Evolutionary conservation across 2,329 filamentous ascomycete genomes (phyloP).

Genomic region (Anisogramma anomala): DNA sequence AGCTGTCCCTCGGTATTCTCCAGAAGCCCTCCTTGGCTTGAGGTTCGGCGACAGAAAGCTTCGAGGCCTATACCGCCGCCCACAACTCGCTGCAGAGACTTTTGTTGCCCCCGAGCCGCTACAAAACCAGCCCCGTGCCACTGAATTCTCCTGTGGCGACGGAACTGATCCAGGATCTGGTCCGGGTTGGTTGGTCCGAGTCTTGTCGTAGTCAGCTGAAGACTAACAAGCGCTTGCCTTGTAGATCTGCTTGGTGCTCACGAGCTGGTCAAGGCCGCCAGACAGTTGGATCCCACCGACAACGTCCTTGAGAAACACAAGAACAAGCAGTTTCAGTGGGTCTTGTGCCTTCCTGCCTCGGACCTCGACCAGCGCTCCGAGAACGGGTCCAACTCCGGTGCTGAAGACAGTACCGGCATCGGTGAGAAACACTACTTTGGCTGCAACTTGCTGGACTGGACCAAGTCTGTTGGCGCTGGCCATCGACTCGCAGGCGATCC

Average conservation of each 20-base stretch:
- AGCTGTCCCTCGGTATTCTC: background rate
- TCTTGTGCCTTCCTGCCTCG: slow-evolving; percentile 29
- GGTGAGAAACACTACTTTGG: slow-evolving; percentile 15
- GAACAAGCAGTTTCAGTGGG: slow-evolving; percentile 39
- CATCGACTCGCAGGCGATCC: slow-evolving; percentile 16
- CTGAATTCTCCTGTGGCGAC: no score
- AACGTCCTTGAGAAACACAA: slow-evolving; percentile 31
- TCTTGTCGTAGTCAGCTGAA: background rate
- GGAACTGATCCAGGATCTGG: background rate
- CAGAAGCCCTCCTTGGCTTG: slow-evolving; percentile 1
- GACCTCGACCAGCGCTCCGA: slow-evolving; percentile 2
- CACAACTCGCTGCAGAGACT: slow-evolving; percentile 9
- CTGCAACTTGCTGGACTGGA: slow-evolving; percentile 35
- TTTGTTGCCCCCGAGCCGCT: slow-evolving; percentile 9
- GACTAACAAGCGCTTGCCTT: background rate
- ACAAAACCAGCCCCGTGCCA: no score
- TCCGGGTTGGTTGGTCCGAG: slow-evolving; percentile 1
- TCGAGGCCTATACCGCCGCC: slow-evolving; percentile 9
- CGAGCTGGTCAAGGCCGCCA: slow-evolving; percentile 12
- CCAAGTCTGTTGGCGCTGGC: slow-evolving; percentile 19
- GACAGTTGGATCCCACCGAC: slow-evolving; percentile 14
- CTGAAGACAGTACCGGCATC: background rate
- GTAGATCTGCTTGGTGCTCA: slow-evolving; percentile 9
- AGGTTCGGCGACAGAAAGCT: slow-evolving; percentile 6
- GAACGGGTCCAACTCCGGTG: background rate